These are phyloP conservation scores for Coemansia guatemalensis DNA, from an alignment of 192 early-diverging fungal genomes.

Conservation along the genomic window DNA sequence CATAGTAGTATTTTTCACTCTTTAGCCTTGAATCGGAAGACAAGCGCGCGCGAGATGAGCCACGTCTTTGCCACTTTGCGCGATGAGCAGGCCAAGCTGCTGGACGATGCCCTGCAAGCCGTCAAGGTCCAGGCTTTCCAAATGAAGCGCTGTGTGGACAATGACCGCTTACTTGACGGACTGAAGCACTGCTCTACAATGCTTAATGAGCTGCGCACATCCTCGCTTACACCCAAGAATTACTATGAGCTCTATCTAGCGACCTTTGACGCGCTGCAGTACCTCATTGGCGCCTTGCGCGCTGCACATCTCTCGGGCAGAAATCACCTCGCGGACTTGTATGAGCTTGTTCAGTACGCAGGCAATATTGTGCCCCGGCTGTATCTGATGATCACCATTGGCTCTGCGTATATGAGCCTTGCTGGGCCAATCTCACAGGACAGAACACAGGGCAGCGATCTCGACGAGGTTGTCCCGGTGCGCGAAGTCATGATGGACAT, in stretches of 20 bases:
- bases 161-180: constrained; percentile 92
- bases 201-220: constrained; percentile 94
- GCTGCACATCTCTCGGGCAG: constrained; percentile 82
- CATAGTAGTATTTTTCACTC: too few species aligned
- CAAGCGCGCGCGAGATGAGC: constrained; percentile 27
- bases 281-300: constrained; percentile 87
- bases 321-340: constrained; percentile 89
- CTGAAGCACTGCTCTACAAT: constrained; percentile 98
- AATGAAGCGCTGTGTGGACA: constrained; percentile 91
- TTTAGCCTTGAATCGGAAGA: not conserved
- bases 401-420: constrained; percentile 94
- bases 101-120: constrained; percentile 89
- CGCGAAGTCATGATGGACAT: constrained; percentile 98
- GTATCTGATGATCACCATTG: constrained; percentile 99
- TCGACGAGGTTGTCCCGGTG: constrained; percentile 76
- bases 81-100: constrained; percentile 87
- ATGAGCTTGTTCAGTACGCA: constrained; percentile 98
- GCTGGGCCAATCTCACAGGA: constrained; percentile 16
- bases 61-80: constrained; percentile 38
- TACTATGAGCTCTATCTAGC: constrained; percentile 99
- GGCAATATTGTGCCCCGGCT: constrained; percentile 98
- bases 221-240: constrained; percentile 92
- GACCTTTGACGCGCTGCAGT: constrained; percentile 95
- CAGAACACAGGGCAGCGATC: constrained; percentile 11
- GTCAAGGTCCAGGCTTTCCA: constrained; percentile 95